Conservation (phyloP, 805 yeast genomes). For the Saccharomycopsis sp. region DNA sequence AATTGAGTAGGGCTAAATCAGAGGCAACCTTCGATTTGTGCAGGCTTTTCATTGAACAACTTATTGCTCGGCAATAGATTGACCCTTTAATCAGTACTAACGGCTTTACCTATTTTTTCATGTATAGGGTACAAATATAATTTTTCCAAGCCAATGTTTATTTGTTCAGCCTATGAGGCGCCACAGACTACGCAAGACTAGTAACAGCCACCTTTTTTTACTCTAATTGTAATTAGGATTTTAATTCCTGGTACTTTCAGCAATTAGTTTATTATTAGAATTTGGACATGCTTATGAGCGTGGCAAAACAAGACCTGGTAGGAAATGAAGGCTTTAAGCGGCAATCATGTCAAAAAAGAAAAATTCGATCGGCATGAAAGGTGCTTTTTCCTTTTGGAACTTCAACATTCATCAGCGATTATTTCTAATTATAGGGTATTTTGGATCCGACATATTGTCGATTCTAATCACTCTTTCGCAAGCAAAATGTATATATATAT, state of each 20-base stretch:
- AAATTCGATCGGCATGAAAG: slow-evolving; percentile 1
- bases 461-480: background rate
- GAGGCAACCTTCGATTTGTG: background rate
- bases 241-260: background rate
- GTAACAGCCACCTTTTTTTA: slow-evolving; percentile 1
- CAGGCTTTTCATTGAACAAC: background rate
- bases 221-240: background rate
- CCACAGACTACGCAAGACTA: too few relatives aligned
- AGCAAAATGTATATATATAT: background rate
- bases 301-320: background rate
- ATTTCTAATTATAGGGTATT: background rate
- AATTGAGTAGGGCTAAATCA: background rate
- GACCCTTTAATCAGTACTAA: background rate
- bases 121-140: background rate
- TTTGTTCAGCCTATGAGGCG: background rate
- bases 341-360: slow-evolving; percentile 2
- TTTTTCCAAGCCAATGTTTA: background rate
- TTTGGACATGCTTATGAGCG: background rate
- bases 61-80: background rate
- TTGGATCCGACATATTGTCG: too few relatives aligned
- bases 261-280: background rate
- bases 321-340: background rate
- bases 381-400: background rate
- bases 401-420: background rate
- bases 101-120: background rate